Evolutionary conservation across 495 filamentous ascomycete genomes (phyloP), one percentile per base, ranked within the genome.

Genomic region (Acidomyces sp.): DNA sequence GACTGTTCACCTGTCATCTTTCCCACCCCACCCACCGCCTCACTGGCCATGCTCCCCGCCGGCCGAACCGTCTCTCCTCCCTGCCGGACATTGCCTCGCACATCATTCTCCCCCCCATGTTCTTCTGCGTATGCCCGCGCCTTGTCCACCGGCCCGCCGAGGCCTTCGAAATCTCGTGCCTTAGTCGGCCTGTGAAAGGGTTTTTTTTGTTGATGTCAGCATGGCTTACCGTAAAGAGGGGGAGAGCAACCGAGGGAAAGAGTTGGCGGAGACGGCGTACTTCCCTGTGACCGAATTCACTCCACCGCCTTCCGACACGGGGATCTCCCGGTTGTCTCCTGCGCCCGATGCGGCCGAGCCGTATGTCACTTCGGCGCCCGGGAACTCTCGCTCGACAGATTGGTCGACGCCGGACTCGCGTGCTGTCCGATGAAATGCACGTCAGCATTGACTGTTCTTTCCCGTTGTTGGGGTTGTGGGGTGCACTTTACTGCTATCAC

Each of bases 191-290:
- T 61, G 19, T 3, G 12, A 24, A 20, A 34, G 12, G 25, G 22
- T n/a, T n/a, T n/a, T n/a, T n/a, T n/a, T n/a, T n/a, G 43, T 24
- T 26, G 11, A 37, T 7, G 13, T 16, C 11, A 33, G 20, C 64
- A 6, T 84, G 90, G 52, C 77, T 73, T 85, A 27, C 68, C 75
- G 43, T 60, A 82, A 50, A 78, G 85, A 49, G 64, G 82, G 41
- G 80, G 77, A 39, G 75, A 77, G 29, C 78, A 77, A 53, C 78
- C 77, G 45, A 61, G 77, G 47, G 74, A 77, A 41, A 81, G 80
- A 43, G 65, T 78, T 11, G 66, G 84, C 32, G 74, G 72, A 49
- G 84, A 92, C 6, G 51, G 51, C 61, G 38, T 51, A 64, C 56
- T 62, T 48, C 41, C 69, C 68, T 16, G 66, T 63, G 34, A 52